Conservation (phyloP, 1,139 yeast species). For the Debaryomyces subglobosus region DNA sequence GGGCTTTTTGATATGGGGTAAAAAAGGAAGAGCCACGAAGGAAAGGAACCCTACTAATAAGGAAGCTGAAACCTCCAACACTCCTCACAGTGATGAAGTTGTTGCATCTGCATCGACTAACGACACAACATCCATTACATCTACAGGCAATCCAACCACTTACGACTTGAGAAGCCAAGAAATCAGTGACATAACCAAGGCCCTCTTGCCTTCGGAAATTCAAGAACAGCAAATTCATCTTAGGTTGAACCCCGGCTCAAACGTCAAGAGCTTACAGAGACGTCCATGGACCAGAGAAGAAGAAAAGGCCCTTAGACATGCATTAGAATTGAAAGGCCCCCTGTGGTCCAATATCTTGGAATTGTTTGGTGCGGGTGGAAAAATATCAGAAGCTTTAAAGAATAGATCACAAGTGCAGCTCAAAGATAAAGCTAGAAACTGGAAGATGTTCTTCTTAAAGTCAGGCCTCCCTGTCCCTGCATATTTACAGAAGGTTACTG, state of each 20-base stretch:
- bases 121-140: constrained; percentile 4
- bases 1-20: constrained; percentile 74
- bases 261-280: constrained; percentile 39
- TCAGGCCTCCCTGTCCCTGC: constrained; percentile 73
- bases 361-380: constrained; percentile 90
- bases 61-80: constrained; percentile 10
- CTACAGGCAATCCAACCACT: neutral
- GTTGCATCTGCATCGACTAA: constrained; percentile 12
- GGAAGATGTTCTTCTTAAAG: constrained; percentile 85
- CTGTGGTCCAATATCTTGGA: constrained; percentile 91
- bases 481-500: constrained; percentile 81
- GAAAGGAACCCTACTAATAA: constrained; percentile 13
- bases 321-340: constrained; percentile 83
- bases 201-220: constrained; percentile 50
- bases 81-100: constrained; percentile 34
- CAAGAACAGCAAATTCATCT: constrained; percentile 50
- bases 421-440: constrained; percentile 93
- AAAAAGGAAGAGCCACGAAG: constrained; percentile 43
- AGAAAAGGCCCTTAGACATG: constrained; percentile 81
- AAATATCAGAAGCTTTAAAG: constrained; percentile 77
- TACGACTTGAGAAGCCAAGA: constrained; percentile 18
- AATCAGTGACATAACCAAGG: constrained; percentile 29
- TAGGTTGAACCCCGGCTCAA: constrained; percentile 34
- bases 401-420: constrained; percentile 88
- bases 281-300: constrained; percentile 90